Percentiles rank a stretch among this genome's conserved stretches.
phyloP scores from a whole-genome alignment of 2,329 filamentous ascomycete genomes.

The Aspergillus terreus region DNA sequence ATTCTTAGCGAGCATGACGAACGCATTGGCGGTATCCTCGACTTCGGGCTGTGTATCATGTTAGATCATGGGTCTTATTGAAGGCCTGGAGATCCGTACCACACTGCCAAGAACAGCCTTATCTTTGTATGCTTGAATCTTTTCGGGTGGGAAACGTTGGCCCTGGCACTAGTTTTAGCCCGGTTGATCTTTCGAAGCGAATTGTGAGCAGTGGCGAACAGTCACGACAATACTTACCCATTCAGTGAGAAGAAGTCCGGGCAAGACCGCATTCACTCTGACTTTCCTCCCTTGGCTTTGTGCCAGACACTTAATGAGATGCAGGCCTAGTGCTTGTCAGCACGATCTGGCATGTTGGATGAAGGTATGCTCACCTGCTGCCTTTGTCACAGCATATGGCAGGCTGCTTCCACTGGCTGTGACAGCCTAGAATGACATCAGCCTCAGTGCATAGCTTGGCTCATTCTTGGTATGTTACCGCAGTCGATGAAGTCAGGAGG shows the following conservation, averaged over 20 bases:
- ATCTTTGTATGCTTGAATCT: constrained; percentile 52
- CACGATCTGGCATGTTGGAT: constrained; percentile 6
- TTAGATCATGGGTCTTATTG: constrained; percentile 6
- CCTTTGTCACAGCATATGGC: constrained; percentile 75
- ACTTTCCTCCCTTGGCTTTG: constrained; percentile 60
- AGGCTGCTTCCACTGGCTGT: constrained; percentile 54
- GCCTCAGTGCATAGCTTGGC: not conserved
- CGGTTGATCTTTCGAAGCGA: not conserved
- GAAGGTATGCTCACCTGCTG: constrained; percentile 52
- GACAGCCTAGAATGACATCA: constrained; percentile 37
- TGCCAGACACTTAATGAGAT: constrained; percentile 64
- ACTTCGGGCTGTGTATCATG: constrained; percentile 31
- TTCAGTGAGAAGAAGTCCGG: constrained; percentile 64
- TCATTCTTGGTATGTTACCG: constrained; percentile 38
- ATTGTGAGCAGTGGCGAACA: not conserved
- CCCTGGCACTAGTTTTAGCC: constrained; percentile 39
- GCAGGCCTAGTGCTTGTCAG: constrained; percentile 45
- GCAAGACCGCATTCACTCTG: constrained; percentile 61
- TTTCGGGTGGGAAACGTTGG: constrained; percentile 55
- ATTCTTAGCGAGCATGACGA: constrained; percentile 40
- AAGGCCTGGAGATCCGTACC: constrained; percentile 28
- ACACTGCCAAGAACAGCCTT: constrained; percentile 58
- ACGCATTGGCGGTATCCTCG: constrained; percentile 42
- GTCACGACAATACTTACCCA: constrained; percentile 48
- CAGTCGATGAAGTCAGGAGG: constrained; percentile 61